Base-by-base conservation (phyloP, 179 eudicot species). In the Pouteria campechiana region DNA sequence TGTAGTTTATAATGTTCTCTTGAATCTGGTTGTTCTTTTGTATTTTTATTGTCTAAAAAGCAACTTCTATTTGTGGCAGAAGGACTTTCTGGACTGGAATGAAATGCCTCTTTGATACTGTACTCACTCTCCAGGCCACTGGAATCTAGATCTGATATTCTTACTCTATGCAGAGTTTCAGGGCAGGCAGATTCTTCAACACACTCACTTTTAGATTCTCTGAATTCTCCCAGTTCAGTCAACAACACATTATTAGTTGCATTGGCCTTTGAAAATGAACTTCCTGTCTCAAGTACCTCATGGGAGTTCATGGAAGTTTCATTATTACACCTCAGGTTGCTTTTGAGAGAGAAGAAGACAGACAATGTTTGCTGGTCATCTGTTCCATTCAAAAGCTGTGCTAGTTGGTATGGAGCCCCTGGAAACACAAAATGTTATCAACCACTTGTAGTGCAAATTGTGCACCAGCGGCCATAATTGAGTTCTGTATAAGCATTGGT, bases 361-460 rank as follows among this genome's bases (percentile, higher is more conserved):
- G 81, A 73, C 64, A 87, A 50, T 61, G 74, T 87, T 27, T 86
- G 76, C 70, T 87, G 96, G 50, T 55, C 71, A 34, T 46, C 35
- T 39, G 69, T 56, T 51, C 61, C 79, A 54, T 49, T 48, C 27
- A 58, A 65, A 57, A 87, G 61, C 68, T 87, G 96, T 47, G 79
- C 90, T 40, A 83, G 90, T 56, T 76, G 87, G 59, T 87, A 87
- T 18, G 94, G 83, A 35, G 63, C 34, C 89, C 89, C 83, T 76
- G 55, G 9, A 54, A 45, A 35, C 24, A 56, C n/a, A n/a, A n/a
- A n/a, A n/a, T n/a, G n/a, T n/a, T n/a, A n/a, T n/a, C n/a, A n/a
- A n/a, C n/a, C n/a, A n/a, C n/a, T n/a, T n/a, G n/a, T n/a, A n/a
- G n/a, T n/a, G n/a, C n/a, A n/a, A n/a, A n/a, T n/a, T n/a, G n/a